phyloP scores from a whole-genome alignment of 306 rosid genomes.

The Amphicarpaea edgeworthii region DNA sequence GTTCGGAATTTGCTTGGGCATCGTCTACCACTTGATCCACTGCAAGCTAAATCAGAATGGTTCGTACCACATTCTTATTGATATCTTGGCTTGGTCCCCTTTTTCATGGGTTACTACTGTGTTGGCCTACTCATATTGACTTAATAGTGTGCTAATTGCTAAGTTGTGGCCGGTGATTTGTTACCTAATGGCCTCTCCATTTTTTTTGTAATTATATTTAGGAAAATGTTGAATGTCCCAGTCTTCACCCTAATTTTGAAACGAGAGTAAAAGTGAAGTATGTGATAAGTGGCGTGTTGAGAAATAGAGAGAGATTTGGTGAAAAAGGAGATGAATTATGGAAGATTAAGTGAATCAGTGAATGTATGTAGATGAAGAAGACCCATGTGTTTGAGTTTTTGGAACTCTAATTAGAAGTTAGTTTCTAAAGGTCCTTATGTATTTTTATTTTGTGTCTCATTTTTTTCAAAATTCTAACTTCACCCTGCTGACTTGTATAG shows the following conservation, averaged over 20 bases:
- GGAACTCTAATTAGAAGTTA: neutral
- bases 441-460: neutral
- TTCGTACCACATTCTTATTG: slow-evolving; percentile 57
- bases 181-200: neutral
- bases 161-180: slow-evolving; percentile 22
- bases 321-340: neutral
- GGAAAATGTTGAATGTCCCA: neutral
- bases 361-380: neutral
- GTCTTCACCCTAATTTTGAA: neutral
- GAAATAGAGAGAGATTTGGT: neutral
- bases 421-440: neutral
- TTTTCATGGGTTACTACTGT: slow-evolving; percentile 15
- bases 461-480: neutral
- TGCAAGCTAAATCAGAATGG: slow-evolving; percentile 86
- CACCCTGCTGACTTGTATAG: slow-evolving; percentile 53
- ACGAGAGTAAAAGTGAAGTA: neutral
- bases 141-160: slow-evolving; percentile 45
- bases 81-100: neutral
- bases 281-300: neutral
- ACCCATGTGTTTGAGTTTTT: neutral
- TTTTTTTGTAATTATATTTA: neutral
- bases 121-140: slow-evolving; percentile 6
- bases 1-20: slow-evolving; percentile 89
- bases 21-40: slow-evolving; percentile 71
- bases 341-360: neutral